These are phyloP conservation scores for Polygonum aviculare DNA, from an alignment of 148 eudicot genomes.

Conservation along the genomic window DNA sequence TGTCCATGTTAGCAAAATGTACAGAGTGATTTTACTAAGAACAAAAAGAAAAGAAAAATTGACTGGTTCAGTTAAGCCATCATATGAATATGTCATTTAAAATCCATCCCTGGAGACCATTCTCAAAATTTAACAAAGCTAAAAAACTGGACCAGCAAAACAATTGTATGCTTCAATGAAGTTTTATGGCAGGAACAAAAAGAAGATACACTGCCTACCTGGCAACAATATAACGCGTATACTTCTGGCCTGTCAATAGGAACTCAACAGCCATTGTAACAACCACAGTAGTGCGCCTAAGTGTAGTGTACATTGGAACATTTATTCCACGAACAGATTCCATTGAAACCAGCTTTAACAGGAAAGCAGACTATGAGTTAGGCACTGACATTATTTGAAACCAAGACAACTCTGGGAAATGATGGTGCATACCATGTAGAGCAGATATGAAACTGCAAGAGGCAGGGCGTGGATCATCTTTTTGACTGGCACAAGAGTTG, in stretches of 20 bases:
- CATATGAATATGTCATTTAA: not conserved
- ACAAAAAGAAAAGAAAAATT: no score
- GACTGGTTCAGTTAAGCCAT: not conserved
- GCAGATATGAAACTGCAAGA: conserved; percentile 54
- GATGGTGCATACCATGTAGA: conserved; percentile 49
- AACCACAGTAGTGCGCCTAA: conserved; percentile 64
- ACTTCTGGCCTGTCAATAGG: conserved; percentile 37
- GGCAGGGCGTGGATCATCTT: conserved; percentile 51
- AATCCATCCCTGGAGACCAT: not conserved
- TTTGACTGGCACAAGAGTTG: conserved; percentile 41
- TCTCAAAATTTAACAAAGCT: not conserved
- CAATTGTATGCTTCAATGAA: no score
- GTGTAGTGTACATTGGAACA: conserved; percentile 82
- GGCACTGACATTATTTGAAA: not conserved
- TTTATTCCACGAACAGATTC: conserved; percentile 69
- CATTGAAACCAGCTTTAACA: conserved; percentile 55
- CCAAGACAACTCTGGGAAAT: not conserved
- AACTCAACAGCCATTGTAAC: conserved; percentile 70
- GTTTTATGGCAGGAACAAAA: not conserved
- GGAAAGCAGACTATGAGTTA: not conserved
- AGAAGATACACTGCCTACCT: conserved; percentile 30
- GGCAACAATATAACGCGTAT: conserved; percentile 33
- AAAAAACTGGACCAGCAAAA: no score
- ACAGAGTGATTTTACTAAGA: not conserved
- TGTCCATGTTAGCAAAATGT: not conserved